phyloP scores from a whole-genome alignment of 2,329 filamentous ascomycete genomes.

The Claviceps spartinae region DNA sequence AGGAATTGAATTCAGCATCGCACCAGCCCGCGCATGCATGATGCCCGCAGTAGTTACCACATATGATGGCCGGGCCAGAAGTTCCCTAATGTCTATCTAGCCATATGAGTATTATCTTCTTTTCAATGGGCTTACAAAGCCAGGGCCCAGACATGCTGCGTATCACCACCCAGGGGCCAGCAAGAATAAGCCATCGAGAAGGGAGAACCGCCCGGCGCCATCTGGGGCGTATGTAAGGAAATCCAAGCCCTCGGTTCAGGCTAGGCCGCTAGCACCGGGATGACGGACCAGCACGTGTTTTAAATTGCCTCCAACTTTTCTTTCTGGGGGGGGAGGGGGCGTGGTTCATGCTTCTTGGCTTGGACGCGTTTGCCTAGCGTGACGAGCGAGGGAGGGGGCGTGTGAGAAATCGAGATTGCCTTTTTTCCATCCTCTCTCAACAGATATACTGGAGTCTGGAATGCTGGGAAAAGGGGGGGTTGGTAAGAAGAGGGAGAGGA shows the following conservation, averaged over 20 bases:
- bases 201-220: not conserved
- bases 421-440: not conserved
- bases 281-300: not conserved
- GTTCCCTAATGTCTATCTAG: too few relatives aligned
- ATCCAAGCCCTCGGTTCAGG: not conserved
- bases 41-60: too few relatives aligned
- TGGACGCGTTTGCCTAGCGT: not conserved
- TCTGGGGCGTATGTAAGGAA: not conserved
- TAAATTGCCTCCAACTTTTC: not conserved
- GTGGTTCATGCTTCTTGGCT: too few relatives aligned
- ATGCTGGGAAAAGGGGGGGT: not conserved
- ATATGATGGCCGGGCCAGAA: too few relatives aligned
- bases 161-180: too few relatives aligned
- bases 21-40: too few relatives aligned
- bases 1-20: too few relatives aligned
- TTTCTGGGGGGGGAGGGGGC: not conserved
- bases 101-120: too few relatives aligned
- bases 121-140: too few relatives aligned
- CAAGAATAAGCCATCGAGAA: not conserved
- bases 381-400: not conserved
- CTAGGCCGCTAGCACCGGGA: not conserved
- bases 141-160: too few relatives aligned
- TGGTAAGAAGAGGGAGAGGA: not conserved
- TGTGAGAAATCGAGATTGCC: not conserved
- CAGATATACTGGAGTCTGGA: not conserved